Conservation (phyloP, 2,329 filamentous ascomycete genomes). For the Beauveria sp. region DNA sequence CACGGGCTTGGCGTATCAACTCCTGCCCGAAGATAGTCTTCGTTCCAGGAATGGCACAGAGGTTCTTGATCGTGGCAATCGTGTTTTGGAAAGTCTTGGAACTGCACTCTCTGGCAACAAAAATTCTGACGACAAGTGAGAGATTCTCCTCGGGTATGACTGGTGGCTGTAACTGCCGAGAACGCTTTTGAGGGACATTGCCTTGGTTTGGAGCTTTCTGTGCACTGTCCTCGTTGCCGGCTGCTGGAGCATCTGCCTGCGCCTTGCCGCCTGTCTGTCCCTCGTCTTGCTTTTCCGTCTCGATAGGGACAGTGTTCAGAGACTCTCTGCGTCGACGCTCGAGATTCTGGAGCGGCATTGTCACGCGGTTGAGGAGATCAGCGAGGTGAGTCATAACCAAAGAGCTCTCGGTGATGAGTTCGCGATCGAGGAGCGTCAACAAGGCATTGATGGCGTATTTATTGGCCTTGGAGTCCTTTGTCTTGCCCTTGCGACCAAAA, state of each 20-base stretch:
- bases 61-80: conserved; percentile 95
- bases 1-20: conserved; percentile 77
- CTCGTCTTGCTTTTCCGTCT: conserved; percentile 15
- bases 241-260: conserved; percentile 16
- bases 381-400: conserved; percentile 92
- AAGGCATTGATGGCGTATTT: conserved; percentile 91
- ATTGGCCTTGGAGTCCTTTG: conserved; percentile 72
- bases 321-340: conserved; percentile 77
- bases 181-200: conserved; percentile 38
- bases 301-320: conserved; percentile 31
- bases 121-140: conserved; percentile 89
- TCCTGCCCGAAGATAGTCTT: conserved; percentile 90
- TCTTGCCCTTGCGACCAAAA: conserved; percentile 76
- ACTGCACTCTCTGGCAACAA: conserved; percentile 91
- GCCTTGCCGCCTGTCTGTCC: conserved; percentile 24
- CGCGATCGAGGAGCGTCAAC: conserved; percentile 81
- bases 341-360: conserved; percentile 72
- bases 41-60: conserved; percentile 85
- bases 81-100: conserved; percentile 98
- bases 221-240: conserved; percentile 17
- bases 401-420: conserved; percentile 94
- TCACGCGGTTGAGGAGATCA: conserved; percentile 79
- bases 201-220: conserved; percentile 21
- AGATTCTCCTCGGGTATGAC: conserved; percentile 84
- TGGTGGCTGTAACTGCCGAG: conserved; percentile 65